Evolutionary conservation across 441 rosid species (phyloP).

Genomic region (Daphne laureola): DNA sequence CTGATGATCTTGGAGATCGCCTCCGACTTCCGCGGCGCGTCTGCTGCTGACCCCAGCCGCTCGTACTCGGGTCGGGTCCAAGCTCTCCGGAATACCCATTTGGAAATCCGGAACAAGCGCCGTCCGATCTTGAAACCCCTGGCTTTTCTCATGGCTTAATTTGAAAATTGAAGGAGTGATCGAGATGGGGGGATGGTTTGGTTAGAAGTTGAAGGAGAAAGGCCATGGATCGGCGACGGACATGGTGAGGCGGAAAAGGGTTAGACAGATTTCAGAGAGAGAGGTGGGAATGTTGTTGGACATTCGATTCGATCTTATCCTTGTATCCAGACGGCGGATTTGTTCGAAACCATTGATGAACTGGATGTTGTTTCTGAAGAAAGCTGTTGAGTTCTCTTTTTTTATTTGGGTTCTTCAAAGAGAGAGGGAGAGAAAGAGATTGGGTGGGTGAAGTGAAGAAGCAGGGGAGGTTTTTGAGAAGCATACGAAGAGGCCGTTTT

Average conservation of each 20-base stretch:
- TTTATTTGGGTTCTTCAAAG: too few species aligned
- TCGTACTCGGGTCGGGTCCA: slow-evolving; percentile 22
- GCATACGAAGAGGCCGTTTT: too few species aligned
- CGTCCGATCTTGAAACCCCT: slow-evolving; percentile 55
- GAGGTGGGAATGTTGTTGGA: slow-evolving; percentile 45
- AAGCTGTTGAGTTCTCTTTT: too few species aligned
- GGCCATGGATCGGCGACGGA: slow-evolving; percentile 57
- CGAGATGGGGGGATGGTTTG: not conserved
- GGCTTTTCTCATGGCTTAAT: slow-evolving; percentile 33
- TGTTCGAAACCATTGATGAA: slow-evolving; percentile 1
- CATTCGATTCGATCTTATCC: slow-evolving; percentile 27
- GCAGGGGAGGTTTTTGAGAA: too few species aligned
- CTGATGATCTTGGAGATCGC: slow-evolving; percentile 38
- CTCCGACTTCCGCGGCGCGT: slow-evolving; percentile 16
- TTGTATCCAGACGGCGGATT: not conserved
- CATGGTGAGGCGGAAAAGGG: slow-evolving; percentile 52
- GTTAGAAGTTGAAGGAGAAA: slow-evolving; percentile 19
- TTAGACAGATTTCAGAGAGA: slow-evolving; percentile 47
- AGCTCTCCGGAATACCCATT: slow-evolving; percentile 30
- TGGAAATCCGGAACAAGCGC: slow-evolving; percentile 38
- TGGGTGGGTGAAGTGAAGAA: too few species aligned
- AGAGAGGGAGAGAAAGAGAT: too few species aligned
- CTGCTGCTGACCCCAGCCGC: slow-evolving; percentile 19
- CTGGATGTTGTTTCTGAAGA: too few species aligned
- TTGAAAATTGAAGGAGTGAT: not conserved